Base-by-base conservation (phyloP, 805 yeast species). In the baker's yeast (Saccharomyces cerevisiae) region DNA sequence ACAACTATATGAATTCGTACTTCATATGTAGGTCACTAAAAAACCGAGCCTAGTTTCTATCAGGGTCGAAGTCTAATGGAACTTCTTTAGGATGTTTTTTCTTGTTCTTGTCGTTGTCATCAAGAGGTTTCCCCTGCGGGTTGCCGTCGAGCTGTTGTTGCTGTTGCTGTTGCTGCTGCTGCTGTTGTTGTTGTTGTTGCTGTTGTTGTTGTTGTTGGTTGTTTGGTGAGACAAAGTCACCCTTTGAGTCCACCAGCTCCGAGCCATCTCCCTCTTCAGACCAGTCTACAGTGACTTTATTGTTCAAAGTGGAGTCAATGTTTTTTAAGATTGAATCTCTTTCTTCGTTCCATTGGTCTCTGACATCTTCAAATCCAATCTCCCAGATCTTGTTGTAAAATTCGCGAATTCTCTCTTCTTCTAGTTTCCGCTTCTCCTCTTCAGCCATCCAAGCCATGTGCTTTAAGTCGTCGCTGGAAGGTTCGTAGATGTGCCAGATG, bases 401-500 rank as follows among this genome's bases (percentile, higher is more conserved):
- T 60, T 80, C 82, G 69, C 79, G 80, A 55, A 83, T 74, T 68
- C 80, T 81, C 48, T 80, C 80, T 63, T 83, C 84, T 65, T 83
- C 87, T 57, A 77, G 73, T 61, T 77, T 79, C 60, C 89, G 77
- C 29, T 79, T 75, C 66, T 87, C 94, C 70, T 86, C 92, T 65
- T 83, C 79, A 0, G 90, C 92, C 87, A 87, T 81, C 91, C 91
- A 85, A 64, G 85, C 91, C 91, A 87, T 85, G 63, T 85, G 87
- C 68, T 81, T 80, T 70, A 91, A 76, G 75, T 92, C 98, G 70
- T 91, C 97, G 27, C 85, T 82, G 21, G 96, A 86, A 27, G 98
- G 98, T 75, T 92, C 98, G 71, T 92, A 92, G 59, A 89, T 85
- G 70, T 90, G 97, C 98, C 98, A 92, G 53, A 92, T 86, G 32